Base-by-base conservation (phyloP, 1,284 basidiomycete species). In the Wolfiporia cocos region DNA sequence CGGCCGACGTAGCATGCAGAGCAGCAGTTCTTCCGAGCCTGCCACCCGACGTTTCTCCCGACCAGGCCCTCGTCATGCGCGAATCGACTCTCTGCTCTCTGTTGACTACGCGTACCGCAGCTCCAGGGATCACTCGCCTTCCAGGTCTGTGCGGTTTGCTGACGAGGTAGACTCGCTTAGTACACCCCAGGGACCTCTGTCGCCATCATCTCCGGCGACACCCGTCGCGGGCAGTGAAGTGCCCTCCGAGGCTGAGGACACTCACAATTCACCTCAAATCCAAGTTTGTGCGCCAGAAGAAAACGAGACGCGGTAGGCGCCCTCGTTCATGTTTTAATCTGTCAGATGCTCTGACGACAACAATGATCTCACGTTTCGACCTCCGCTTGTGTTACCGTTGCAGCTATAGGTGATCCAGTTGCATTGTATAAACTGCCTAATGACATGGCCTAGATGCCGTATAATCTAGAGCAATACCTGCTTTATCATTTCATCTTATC, bases 51-150 rank as follows among this genome's bases (percentile, higher is more conserved):
- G 49, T 23, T 53, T 49, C n/a, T n/a, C n/a, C n/a, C n/a, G n/a
- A n/a, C 47, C 53, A 6, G 44, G 51, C 5, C 37, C 33, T 17
- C 29, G 22, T 14, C 59, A 61, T 39, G 37, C 49, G 51, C 48
- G 65, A 63, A 44, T 62, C 58, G 50, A 64, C 59, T 52, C 57
- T 55, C 48, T 65, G 57, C 47, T 63, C 51, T 41, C 56, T 41
- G 19, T 49, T 18, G 57, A 63, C 18, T 51, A 60, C 36, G 51
- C 47, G 32, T 42, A 48, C 6, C 36, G 43, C 9, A 30, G 31
- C 3, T 65, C 65, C 18, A 59, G 74, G 32, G 73, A 74, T 21
- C 62, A 57, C 34, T 75, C 73, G 18, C 76, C 74, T 1, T 22
- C 35, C 5, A 22, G 40, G 7, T 42, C 41, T 22, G 66, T 76